Base-by-base conservation (phyloP, 2,329 filamentous ascomycete species). In the Xylaria sp. region DNA sequence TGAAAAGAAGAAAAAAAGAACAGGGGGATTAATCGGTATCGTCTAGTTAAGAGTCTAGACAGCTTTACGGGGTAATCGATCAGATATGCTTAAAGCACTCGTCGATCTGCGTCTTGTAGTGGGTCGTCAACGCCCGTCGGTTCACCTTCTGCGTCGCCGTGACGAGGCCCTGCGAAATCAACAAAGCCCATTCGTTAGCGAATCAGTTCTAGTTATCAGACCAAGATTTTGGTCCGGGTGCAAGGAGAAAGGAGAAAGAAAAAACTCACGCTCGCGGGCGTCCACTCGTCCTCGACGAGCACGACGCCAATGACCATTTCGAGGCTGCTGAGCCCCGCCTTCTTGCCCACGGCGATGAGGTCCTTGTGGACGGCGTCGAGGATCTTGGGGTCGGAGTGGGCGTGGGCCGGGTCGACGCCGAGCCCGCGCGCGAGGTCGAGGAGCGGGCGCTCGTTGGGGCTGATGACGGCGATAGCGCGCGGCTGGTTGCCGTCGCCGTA, bases 221-320 rank as follows among this genome's bases (percentile, higher is more conserved):
- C 29, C 24, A 19, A 44, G 42, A n/a, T 19, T 6, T 7, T 40
- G 19, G 21, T 29, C 5, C 9, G 17, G 18, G 18, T 6, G 9
- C 26, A 26, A 2, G 24, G 37, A 50, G 43, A 44, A 39, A 8
- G 18, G 24, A 24, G 24, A n/a, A 3, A 16, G 39, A 37, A 26
- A 19, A 40, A 53, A 82, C 89, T 86, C 78, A 93, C 90, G 69
- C 87, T 94, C 54, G 86, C 82, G 48, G 91, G 89, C 50, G 88
- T 93, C 91, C 91, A 96, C 72, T 95, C 91, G 69, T 93, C 91
- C 61, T 93, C 89, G 0, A 87, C 85, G 52, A 96, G 72, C 21
- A 93, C 89, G 18, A 93, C 86, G 46, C 87, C 90, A 24, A 85
- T 81, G 39, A 96, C 80, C 59, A 88, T 85, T 77, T 95, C 91